A percentile compares a stretch with the other conserved stretches of the same genome.
Evolutionary conservation across 2,329 filamentous ascomycete species (phyloP).

Genomic region (Pseudodiploospora longispora): DNA sequence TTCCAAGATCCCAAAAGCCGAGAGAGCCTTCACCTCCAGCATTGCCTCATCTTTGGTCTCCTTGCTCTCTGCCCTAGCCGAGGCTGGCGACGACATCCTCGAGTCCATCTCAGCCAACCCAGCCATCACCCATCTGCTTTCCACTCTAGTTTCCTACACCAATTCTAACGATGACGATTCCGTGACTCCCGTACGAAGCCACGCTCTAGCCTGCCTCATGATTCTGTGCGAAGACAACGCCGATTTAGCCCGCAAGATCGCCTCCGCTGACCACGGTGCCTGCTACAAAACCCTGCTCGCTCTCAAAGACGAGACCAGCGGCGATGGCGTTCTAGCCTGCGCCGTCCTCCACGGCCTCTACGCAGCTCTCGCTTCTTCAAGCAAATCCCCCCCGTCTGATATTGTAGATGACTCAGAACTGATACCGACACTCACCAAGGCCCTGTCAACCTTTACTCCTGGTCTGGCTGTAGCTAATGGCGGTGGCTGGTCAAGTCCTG

Average conservation of each 20-base stretch:
- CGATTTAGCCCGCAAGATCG: conserved; percentile 43
- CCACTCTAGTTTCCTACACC: conserved; percentile 41
- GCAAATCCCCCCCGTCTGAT: conserved; percentile 14
- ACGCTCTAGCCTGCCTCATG: conserved; percentile 47
- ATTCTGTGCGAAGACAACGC: conserved; percentile 53
- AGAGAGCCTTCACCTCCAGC: conserved; percentile 45
- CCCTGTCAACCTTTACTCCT: conserved; percentile 19
- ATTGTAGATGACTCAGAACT: conserved; percentile 26
- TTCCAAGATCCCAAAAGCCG: conserved; percentile 41
- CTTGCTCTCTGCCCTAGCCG: conserved; percentile 45
- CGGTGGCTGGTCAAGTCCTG: conserved; percentile 30
- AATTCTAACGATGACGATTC: conserved; percentile 36
- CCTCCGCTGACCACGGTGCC: conserved; percentile 36
- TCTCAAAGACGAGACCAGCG: conserved; percentile 38
- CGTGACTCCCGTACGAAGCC: conserved; percentile 32
- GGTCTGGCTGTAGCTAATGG: conserved; percentile 21
- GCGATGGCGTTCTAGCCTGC: conserved; percentile 48
- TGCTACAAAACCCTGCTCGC: conserved; percentile 42
- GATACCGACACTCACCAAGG: conserved; percentile 28
- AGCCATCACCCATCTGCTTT: conserved; percentile 45
- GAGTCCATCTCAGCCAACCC: conserved; percentile 42
- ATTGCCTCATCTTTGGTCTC: conserved; percentile 46
- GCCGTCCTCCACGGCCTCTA: conserved; percentile 57
- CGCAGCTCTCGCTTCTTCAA: conserved; percentile 25
- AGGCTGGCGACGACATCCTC: conserved; percentile 53